Evolutionary conservation across 805 yeast genomes (phyloP), one percentile per base, ranked within the genome.

Genomic region (Candida ipomoeae): DNA sequence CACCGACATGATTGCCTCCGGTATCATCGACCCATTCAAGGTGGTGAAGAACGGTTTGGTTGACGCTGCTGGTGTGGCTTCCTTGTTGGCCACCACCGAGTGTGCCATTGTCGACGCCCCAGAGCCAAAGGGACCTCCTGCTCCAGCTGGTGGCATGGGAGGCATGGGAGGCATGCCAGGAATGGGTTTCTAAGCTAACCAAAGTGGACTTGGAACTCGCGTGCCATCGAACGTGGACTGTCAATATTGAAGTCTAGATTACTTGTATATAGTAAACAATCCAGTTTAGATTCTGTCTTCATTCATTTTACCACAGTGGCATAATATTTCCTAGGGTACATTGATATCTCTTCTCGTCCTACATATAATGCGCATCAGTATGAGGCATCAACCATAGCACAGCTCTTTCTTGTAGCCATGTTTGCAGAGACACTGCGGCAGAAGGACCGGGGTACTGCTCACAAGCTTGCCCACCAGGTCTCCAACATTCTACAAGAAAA

Each of bases 21-120:
- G 99, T 80, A 92, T 94, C 74, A 89, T 92, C 64, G 99, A 94
- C 73, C 99, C 99, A 61, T 89, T 92, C 82, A 92, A 90, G 82
- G 98, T 92, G 60, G 97, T 94, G 54, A 89, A 94, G 79, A 84
- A 89, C 63, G 97, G 98, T 55, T 79, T 94, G 65, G 89, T 89
- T 50, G 98, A 94, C 65, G 98, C 99, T 55, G 81, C 96, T 46
- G 96, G 98, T 77, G 97, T 94, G 56, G 98, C 99, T 44, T 89
- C 97, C 31, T 79, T 94, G 69, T 80, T 94, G 70, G 97, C 98
- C 57, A 92, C 98, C 52, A 92, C 99, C 57, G 99, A 94, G 77
- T 95, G 97, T 71, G 97, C 97, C 56, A 89, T 94, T 65, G 96
- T 90, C 53, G 97, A 87, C 62, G 96, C 95, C 57, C 96, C 97